Evolutionary conservation across 2,329 filamentous ascomycete genomes (phyloP), one percentile per base, ranked within the genome.

Genomic region (Stachybotrys chartarum): DNA sequence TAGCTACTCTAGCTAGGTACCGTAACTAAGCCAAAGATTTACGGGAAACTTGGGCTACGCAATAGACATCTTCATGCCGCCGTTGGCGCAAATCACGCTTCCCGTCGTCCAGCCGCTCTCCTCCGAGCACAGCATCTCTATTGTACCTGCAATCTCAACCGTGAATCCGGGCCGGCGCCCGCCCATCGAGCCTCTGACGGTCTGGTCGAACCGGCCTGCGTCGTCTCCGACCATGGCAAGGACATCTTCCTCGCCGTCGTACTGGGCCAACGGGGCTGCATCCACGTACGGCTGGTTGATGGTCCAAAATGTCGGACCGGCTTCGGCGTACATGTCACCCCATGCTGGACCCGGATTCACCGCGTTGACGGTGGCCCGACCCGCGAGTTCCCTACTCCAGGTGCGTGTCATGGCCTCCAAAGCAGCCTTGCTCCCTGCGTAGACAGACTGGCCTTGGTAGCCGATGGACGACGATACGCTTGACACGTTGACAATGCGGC

Each of bases 91-190:
- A n/a, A 90, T 77, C 35, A 88, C 80, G 64, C 82, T 86, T 5
- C 87, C 87, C 1, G 86, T 90, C 56, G 83, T 85, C 85, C 86
- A 90, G 2, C 77, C 80, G 45, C 77, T 78, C 68, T 90, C 86
- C 11, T 78, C 78, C 7, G 79, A 80, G 66, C 86, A 89, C 46
- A 90, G 72, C 85, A 90, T 88, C 8, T 80, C 86, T 50, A 90
- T 82, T 6, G 87, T 80, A 1, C 85, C 86, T 0, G 86, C 87
- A 70, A 90, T 77, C 70, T 90, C 87, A 46, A 57, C 58, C 7
- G 67, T 67, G 53, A 72, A 72, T 1, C 67, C 70, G 1, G 70
- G 70, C 30, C 70, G 57, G 54, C 67, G 59, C 3, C 66, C 65
- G 16, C 68, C 69, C 70, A 72, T 71, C 6, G 57, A 58, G 54